A percentile compares a stretch with the other conserved stretches of the same genome.
phyloP scores from a whole-genome alignment of 2,329 filamentous ascomycete species.

The Neofusicoccum umdonicola region DNA sequence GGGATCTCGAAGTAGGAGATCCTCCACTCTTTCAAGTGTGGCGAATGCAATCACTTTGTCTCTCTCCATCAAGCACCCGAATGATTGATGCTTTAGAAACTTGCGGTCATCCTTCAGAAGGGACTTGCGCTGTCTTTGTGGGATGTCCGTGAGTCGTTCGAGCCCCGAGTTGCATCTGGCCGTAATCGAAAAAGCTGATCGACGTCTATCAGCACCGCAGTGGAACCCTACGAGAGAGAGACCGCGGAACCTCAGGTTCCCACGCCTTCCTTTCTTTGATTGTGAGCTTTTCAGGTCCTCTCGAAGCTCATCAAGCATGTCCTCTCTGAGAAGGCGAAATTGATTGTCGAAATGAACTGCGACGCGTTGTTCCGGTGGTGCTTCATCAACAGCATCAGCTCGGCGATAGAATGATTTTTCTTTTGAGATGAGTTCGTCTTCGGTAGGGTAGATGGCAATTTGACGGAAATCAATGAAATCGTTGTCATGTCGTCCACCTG shows the following conservation, averaged over 20 bases:
- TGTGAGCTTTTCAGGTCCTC: constrained; percentile 57
- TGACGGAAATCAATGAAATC: constrained; percentile 61
- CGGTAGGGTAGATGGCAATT: constrained; percentile 64
- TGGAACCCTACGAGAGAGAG: constrained; percentile 43
- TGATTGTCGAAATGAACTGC: constrained; percentile 65
- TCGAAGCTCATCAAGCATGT: constrained; percentile 65
- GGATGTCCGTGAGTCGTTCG: constrained; percentile 38
- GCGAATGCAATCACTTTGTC: constrained; percentile 60
- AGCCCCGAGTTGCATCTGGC: constrained; percentile 47
- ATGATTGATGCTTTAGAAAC: constrained; percentile 58
- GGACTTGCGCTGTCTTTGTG: constrained; percentile 36
- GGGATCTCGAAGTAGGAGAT: constrained; percentile 41
- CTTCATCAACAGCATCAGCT: constrained; percentile 50
- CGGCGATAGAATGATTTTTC: constrained; percentile 56
- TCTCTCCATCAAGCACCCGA: constrained; percentile 59
- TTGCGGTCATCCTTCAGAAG: constrained; percentile 48
- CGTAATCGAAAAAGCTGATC: constrained; percentile 32
- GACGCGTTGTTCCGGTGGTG: constrained; percentile 38
- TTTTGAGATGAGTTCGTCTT: constrained; percentile 59
- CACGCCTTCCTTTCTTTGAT: constrained; percentile 44
- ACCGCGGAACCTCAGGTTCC: constrained; percentile 38
- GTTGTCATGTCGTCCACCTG: constrained; percentile 73
- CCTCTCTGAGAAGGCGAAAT: constrained; percentile 68
- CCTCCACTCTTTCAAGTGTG: constrained; percentile 52
- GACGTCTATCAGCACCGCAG: constrained; percentile 26